phyloP scores from a whole-genome alignment of 2,329 filamentous ascomycete species.

The Trichophyton schoenleinii region DNA sequence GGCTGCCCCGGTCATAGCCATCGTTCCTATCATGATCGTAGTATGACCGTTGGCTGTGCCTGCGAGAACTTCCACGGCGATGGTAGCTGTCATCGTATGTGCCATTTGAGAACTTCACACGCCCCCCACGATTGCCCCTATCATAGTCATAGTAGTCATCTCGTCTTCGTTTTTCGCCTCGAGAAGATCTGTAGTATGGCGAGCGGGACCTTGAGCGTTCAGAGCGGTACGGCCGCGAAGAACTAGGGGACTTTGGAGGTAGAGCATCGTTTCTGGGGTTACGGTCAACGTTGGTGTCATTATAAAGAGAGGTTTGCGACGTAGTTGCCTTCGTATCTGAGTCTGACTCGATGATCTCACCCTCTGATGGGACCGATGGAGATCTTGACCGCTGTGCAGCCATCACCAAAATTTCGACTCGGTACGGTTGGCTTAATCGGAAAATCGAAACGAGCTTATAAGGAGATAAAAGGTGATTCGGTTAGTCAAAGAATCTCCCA shows the following conservation, averaged over 20 bases:
- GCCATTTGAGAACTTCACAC: constrained; percentile 22
- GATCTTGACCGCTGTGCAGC: constrained; percentile 38
- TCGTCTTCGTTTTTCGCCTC: constrained; percentile 31
- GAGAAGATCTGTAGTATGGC: constrained; percentile 27
- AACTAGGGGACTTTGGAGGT: constrained; percentile 38
- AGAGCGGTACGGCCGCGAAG: constrained; percentile 49
- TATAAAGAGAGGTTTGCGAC: constrained; percentile 59
- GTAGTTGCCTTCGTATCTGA: constrained; percentile 73
- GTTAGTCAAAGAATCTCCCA: constrained; percentile 24
- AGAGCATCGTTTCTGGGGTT: constrained; percentile 61
- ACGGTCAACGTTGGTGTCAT: constrained; percentile 82
- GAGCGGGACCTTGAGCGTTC: constrained; percentile 40
- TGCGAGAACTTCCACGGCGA: constrained; percentile 32
- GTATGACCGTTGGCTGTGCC: constrained; percentile 29
- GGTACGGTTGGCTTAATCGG: neutral
- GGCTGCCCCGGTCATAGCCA: constrained; percentile 19
- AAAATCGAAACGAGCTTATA: constrained; percentile 10
- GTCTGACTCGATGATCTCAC: constrained; percentile 69
- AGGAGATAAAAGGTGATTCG: constrained; percentile 13
- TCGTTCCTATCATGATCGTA: constrained; percentile 42
- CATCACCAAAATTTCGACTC: constrained; percentile 24
- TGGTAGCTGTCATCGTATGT: constrained; percentile 29
- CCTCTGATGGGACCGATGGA: constrained; percentile 63
- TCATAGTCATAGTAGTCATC: constrained; percentile 26
- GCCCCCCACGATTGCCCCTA: constrained; percentile 21